Base-by-base conservation (phyloP, 768 basidiomycete species). In the Tylopilus vinaceipallidus region DNA sequence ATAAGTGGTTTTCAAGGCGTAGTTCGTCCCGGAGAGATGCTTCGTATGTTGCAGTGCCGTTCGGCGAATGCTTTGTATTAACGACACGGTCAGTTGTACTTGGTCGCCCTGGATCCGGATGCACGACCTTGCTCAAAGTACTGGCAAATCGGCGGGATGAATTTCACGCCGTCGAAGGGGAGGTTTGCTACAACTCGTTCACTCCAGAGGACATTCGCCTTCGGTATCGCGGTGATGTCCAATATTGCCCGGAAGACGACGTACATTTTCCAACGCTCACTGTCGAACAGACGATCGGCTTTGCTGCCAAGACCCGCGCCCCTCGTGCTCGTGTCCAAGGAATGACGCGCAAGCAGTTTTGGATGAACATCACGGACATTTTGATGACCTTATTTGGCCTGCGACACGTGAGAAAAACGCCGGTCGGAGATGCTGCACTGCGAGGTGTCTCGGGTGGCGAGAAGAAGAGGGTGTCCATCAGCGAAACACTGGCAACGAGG, bases 171-270 rank as follows among this genome's bases (percentile, higher is more conserved):
- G 78, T 95, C 17, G 67, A 81, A 29, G 92, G 92, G 22, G 73
- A 84, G 0, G 78, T 93, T 3, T 71, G 74, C 40, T 97, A 95
- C 60, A 88, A 89, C 61, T 83, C 88, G 2, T 76, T 95, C 50
- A 69, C 82, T 0, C 79, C 87, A 2, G 68, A 79, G 1, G 76
- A 91, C 47, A 76, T 95, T 46, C 56, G 64, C 50, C 76, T 80
- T 51, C 77, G 78, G 44, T 87, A 82, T 63, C 84, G 86, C 3
- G 93, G 92, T 14, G 91, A 91, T 60, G 83, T 90, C 2, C 79
- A 81, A 47, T 92, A 90, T 63, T 85, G 79, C 52, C 87, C 88
- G 0, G 91, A 90, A 71, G 91, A 92, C 58, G 91, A 95, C 62
- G 73, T 88, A 2, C 91, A 92, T 63, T 88, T 93, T 57, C 87